Base-by-base conservation (phyloP, 2,329 filamentous ascomycete genomes). In the Fusarium musae region DNA sequence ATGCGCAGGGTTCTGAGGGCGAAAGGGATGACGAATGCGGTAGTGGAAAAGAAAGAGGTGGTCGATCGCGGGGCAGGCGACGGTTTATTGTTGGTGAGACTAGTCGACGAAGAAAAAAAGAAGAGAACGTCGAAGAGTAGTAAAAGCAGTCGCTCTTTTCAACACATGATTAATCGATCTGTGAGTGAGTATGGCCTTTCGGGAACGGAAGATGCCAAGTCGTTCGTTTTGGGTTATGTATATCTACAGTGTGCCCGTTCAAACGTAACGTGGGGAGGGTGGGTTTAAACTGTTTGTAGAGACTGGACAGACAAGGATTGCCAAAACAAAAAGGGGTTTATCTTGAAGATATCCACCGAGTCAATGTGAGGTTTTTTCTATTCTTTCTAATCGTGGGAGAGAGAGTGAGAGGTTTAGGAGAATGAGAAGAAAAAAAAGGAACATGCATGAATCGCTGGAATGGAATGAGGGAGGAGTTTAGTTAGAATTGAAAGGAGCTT, bases 301-400 rank as follows among this genome's bases (percentile, higher is more conserved):
- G 72, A 74, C 72, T 57, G 72, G 65, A 74, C 72, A 75, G 72
- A 74, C 72, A 72, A 70, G 60, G 59, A 70, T 74, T 73, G 72
- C 59, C 72, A 73, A 73, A 75, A 66, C 59, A 63, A 73, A 69
- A 47, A 47, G 65, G 65, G n/a, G 9, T 34, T 23, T 49, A 49
- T 50, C 47, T 50, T 8, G 11, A 50, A 50, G 30, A 34, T 50
- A 34, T 50, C 47, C 30, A 50, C 16, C 16, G 11, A 34, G 32
- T 32, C 17, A 16, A 39, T 9, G 19, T 26, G 21, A 16, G 30
- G 21, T 30, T 19, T 36, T 36, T 34, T 26, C 30, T 30, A 30
- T 30, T 30, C 23, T 26, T 59, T 17, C 21, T 49, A n/a, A 9
- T 28, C 17, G 54, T 17, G 39, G 19, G 19, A 66, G 53, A 36